Conservation (phyloP, 31 red algal genomes). For the Bonnemaisonia californica region DNA sequence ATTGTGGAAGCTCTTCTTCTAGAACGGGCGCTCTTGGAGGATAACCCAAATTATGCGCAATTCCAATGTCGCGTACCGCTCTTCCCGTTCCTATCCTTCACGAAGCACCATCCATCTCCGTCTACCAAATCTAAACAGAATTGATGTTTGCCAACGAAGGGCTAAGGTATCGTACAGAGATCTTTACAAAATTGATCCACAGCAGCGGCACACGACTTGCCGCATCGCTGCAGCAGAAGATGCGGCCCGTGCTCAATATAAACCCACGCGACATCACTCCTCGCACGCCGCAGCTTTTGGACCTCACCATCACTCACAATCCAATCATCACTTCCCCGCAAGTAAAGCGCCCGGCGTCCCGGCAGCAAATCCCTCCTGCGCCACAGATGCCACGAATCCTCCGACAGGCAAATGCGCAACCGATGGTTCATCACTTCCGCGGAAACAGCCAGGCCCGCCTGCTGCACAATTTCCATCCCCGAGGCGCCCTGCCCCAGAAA, state of each 20-base stretch:
- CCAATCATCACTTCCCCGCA: conserved; percentile 38
- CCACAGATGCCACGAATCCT: conserved; percentile 45
- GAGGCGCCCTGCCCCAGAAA: conserved; percentile 36
- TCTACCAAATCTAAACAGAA: neutral
- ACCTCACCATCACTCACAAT: conserved; percentile 21
- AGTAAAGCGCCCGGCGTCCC: conserved; percentile 18
- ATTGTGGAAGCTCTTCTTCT: conserved; percentile 29
- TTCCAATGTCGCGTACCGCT: conserved; percentile 18
- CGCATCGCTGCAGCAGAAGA: conserved; percentile 41
- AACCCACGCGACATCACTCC: conserved; percentile 42
- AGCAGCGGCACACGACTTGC: conserved; percentile 11
- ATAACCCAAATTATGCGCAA: conserved; percentile 39
- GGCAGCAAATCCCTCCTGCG: conserved; percentile 6
- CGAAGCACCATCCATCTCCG: neutral
- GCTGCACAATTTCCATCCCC: conserved; percentile 40
- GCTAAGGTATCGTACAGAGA: neutral
- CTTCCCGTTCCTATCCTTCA: neutral
- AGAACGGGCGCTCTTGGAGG: conserved; percentile 23
- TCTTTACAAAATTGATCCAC: conserved; percentile 37
- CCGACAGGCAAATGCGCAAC: conserved; percentile 14
- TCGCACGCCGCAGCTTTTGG: conserved; percentile 28
- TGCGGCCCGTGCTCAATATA: conserved; percentile 39
- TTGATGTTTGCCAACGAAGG: no score
- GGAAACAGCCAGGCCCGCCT: neutral
- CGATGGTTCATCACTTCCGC: conserved; percentile 44